Evolutionary conservation across 1,284 basidiomycete species (phyloP), one percentile per base, ranked within the genome.

Genomic region (Dichomitus squalens): DNA sequence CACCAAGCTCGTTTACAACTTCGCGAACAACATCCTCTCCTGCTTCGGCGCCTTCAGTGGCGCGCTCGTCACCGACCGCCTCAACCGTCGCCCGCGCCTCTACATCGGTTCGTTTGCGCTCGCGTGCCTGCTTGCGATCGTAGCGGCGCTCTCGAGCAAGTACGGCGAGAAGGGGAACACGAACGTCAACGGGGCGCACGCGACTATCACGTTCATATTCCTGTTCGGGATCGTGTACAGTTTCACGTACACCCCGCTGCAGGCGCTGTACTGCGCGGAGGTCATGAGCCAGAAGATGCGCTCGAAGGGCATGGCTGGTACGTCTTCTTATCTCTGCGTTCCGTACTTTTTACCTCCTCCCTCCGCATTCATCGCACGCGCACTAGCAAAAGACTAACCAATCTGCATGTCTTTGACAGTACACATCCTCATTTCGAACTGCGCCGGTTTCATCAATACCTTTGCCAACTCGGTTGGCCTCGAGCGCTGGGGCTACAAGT

Each of bases 401-500:
- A 7, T 7, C 21, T 49, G 1, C 20, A 21, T 11, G 5, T 5
- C 18, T 18, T n/a, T 5, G 14, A n/a, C 38, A 57, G 56, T 57
- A 18, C 56, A 57, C 56, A 46, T 57, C 47, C 36, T 57, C 16
- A 44, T 57, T 31, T 23, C 56, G 39, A 57, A 57, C 51, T 31
- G 29, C 39, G 51, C 56, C 14, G 56, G 56, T 8, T 57, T 57
- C 56, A 34, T 57, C 39, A 57, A 57, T 50, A 57, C 56, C n/a
- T 57, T 57, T 50, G 56, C 56, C n/a, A 57, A 57, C 56, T 23
- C 56, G 33, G 56, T 57, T 47, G 56, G 56, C n/a, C 56, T 57
- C 39, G 33, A 53, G 51, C 50, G 44, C 23, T 53, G 50, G 51
- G 56, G 56, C 6, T 57, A 57, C 56, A 49, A 46, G 40, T 57